Evolutionary conservation across 108 stramenopile species (phyloP).

Genomic region (Cyclotella sp.): DNA sequence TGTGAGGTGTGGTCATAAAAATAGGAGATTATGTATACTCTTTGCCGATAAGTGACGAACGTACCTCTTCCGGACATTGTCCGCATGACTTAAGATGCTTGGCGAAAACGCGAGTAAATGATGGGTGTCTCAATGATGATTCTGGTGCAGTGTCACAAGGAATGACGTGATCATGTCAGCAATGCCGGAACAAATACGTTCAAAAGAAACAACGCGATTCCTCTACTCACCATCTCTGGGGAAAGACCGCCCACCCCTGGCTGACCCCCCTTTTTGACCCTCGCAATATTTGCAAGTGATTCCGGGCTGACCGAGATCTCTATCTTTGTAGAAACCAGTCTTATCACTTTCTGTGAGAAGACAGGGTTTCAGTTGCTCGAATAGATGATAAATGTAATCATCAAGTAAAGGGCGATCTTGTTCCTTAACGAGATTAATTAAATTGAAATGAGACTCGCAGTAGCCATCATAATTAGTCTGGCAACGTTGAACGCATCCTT

Average conservation of each 20-base stretch:
- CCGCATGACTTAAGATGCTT: slow-evolving; percentile 79
- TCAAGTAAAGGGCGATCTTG: slow-evolving; percentile 70
- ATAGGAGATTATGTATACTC: background rate
- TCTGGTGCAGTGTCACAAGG: background rate
- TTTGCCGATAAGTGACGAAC: background rate
- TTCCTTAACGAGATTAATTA: slow-evolving; percentile 45
- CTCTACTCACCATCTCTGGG: slow-evolving; percentile 45
- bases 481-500: slow-evolving; percentile 16
- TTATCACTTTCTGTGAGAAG: slow-evolving; percentile 29
- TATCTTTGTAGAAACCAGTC: slow-evolving; percentile 73
- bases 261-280: slow-evolving; percentile 46
- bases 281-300: slow-evolving; percentile 77
- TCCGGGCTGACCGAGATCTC: slow-evolving; percentile 74
- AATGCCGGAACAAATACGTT: background rate
- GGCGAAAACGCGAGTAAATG: slow-evolving; percentile 71
- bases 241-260: slow-evolving; percentile 68
- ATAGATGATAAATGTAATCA: slow-evolving; percentile 74
- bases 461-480: slow-evolving; percentile 13
- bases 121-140: background rate
- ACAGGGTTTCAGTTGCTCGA: slow-evolving; percentile 2
- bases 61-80: slow-evolving; percentile 55
- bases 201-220: background rate
- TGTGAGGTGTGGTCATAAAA: background rate
- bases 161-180: background rate
- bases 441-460: slow-evolving; percentile 19